Evolutionary conservation across 129 eudicot genomes (phyloP).

Genomic region (Flaveria brownii): DNA sequence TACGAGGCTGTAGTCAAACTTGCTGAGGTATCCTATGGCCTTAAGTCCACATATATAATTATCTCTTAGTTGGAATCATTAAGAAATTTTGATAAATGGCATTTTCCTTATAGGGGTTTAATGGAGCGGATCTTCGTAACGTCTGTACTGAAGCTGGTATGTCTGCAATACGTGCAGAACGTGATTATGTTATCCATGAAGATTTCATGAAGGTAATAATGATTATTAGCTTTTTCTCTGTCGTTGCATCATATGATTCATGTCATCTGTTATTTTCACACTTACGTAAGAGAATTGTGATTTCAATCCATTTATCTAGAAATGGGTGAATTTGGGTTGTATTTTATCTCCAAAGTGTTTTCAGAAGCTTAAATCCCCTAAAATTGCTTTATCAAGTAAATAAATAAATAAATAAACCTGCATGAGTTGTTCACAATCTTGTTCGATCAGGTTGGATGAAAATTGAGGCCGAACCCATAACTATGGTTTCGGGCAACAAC

Average conservation of each 20-base stretch:
- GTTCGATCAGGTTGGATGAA: not conserved
- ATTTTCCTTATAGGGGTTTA: conserved; percentile 67
- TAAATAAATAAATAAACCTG: too few species aligned
- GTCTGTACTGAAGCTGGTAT: conserved; percentile 98
- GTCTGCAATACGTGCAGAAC: conserved; percentile 97
- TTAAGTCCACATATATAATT: not conserved
- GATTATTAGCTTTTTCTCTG: not conserved
- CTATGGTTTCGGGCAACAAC: not conserved
- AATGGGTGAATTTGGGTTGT: not conserved
- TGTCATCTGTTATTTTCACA: not conserved
- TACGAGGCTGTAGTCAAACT: conserved; percentile 95
- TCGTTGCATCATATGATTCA: not conserved
- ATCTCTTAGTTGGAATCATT: not conserved
- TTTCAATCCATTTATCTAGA: not conserved
- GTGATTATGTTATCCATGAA: conserved; percentile 97
- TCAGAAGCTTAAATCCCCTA: not conserved
- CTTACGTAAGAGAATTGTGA: not conserved
- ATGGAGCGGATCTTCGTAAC: conserved; percentile 97
- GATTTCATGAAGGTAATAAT: conserved; percentile 95
- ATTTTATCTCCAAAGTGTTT: too few species aligned
- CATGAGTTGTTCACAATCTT: not conserved
- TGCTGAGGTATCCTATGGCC: conserved; percentile 65
- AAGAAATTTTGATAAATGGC: not conserved
- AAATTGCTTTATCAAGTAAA: not conserved
- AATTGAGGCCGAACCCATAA: not conserved